Evolutionary conservation across 2,329 filamentous ascomycete genomes (phyloP).

Genomic region (Ceratocystis lukuohia): DNA sequence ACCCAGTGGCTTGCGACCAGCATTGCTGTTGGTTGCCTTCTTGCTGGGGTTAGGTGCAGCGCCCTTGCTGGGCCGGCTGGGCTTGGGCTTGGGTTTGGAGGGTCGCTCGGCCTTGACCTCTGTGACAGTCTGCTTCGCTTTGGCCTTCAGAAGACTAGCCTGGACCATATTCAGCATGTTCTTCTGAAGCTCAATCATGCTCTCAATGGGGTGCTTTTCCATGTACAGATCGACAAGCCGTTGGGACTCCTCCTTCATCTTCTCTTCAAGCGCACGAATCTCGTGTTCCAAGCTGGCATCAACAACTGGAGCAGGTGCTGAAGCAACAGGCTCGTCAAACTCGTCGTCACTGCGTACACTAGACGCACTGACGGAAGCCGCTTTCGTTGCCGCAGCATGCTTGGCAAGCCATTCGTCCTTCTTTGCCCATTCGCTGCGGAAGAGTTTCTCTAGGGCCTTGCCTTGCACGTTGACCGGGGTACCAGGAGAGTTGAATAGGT

Average conservation of each 20-base stretch:
- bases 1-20: slow-evolving; percentile 28
- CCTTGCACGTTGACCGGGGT: slow-evolving; percentile 63
- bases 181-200: slow-evolving; percentile 43
- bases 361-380: slow-evolving; percentile 44
- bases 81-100: slow-evolving; percentile 39
- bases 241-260: slow-evolving; percentile 42
- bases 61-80: slow-evolving; percentile 31
- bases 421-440: slow-evolving; percentile 59
- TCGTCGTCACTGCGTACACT: slow-evolving; percentile 58
- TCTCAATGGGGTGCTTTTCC: slow-evolving; percentile 38
- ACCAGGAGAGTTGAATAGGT: slow-evolving; percentile 67
- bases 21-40: slow-evolving; percentile 30
- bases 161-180: slow-evolving; percentile 52
- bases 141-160: slow-evolving; percentile 60
- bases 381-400: slow-evolving; percentile 45
- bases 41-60: slow-evolving; percentile 28
- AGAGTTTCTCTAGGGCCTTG: slow-evolving; percentile 58
- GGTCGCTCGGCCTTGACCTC: slow-evolving; percentile 45
- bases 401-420: slow-evolving; percentile 72
- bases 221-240: slow-evolving; percentile 44
- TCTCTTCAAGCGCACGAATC: slow-evolving; percentile 40
- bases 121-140: slow-evolving; percentile 42
- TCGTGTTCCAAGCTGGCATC: slow-evolving; percentile 32
- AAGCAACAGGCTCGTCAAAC: slow-evolving; percentile 49
- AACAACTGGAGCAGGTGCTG: slow-evolving; percentile 25